Percentiles rank a stretch among this genome's conserved stretches.
Evolutionary conservation across 1,139 yeast species (phyloP).

Genomic region (Lodderomyces jiufengensis): DNA sequence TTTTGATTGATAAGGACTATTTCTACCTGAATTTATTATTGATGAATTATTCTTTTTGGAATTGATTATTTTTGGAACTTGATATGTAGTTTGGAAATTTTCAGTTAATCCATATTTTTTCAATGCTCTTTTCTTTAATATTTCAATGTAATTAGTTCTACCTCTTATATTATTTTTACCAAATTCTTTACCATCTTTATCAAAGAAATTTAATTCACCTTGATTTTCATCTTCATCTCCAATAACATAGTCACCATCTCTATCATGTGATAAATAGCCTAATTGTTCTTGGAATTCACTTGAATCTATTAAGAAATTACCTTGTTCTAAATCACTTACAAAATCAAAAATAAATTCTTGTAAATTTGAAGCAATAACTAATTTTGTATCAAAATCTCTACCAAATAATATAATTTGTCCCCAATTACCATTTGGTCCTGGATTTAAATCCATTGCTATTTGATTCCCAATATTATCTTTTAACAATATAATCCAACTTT

Average conservation of each 20-base stretch:
- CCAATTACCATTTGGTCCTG: slow-evolving; percentile 57
- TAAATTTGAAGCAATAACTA: slow-evolving; percentile 55
- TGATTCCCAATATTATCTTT: slow-evolving; percentile 60
- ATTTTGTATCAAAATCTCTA: slow-evolving; percentile 60
- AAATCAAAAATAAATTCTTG: slow-evolving; percentile 50
- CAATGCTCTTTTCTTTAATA: slow-evolving; percentile 48
- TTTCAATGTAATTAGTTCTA: slow-evolving; percentile 47
- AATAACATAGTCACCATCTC: slow-evolving; percentile 46
- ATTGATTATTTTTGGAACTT: slow-evolving; percentile 29
- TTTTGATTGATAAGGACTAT: slow-evolving; percentile 12
- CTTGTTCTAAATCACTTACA: slow-evolving; percentile 51
- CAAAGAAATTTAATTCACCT: slow-evolving; percentile 40
- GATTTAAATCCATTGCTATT: slow-evolving; percentile 59
- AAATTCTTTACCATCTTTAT: slow-evolving; percentile 33
- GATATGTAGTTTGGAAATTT: slow-evolving; percentile 38
- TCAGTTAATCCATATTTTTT: slow-evolving; percentile 40
- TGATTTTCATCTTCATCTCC: slow-evolving; percentile 49
- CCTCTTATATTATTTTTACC: slow-evolving; percentile 31
- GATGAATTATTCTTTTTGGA: not conserved
- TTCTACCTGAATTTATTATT: slow-evolving; percentile 4
- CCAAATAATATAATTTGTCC: slow-evolving; percentile 66
- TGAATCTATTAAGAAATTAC: slow-evolving; percentile 51
- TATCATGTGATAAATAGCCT: slow-evolving; percentile 29
- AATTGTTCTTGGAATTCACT: slow-evolving; percentile 29
- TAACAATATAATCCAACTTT: slow-evolving; percentile 59